Evolutionary conservation across 257 asterid genomes (phyloP).

Genomic region (Agastache rugosa): DNA sequence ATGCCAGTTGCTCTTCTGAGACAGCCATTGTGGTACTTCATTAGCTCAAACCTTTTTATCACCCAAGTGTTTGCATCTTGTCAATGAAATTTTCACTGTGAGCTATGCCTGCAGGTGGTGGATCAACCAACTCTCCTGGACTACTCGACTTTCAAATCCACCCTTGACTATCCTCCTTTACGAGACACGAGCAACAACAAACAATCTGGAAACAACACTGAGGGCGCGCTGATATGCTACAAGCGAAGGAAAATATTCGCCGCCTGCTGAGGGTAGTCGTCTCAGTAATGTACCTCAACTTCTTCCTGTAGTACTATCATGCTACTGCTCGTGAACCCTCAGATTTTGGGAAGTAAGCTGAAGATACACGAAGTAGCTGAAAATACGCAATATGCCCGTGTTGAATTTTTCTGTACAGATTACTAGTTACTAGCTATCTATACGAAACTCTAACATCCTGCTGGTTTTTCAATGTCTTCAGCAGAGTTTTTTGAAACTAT

Average conservation of each 20-base stretch:
- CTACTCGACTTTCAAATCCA: slow-evolving; percentile 18
- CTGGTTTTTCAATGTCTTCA: slow-evolving; percentile 37
- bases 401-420: slow-evolving; percentile 33
- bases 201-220: slow-evolving; percentile 26
- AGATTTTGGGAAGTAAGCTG: background rate
- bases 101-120: background rate
- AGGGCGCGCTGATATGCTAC: slow-evolving; percentile 42
- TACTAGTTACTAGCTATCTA: slow-evolving; percentile 21
- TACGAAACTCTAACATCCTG: slow-evolving; percentile 27
- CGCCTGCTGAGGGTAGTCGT: slow-evolving; percentile 33
- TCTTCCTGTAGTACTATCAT: slow-evolving; percentile 15
- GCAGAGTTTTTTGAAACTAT: slow-evolving; percentile 28
- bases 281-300: slow-evolving; percentile 16
- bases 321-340: background rate
- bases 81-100: background rate
- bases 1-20: slow-evolving; percentile 33
- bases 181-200: slow-evolving; percentile 7
- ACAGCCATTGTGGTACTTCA: slow-evolving; percentile 39
- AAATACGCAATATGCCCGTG: background rate
- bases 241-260: slow-evolving; percentile 43
- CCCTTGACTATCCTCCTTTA: slow-evolving; percentile 17
- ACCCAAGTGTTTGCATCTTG: background rate
- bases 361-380: slow-evolving; percentile 16
- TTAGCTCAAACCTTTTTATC: slow-evolving; percentile 24
- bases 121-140: slow-evolving; percentile 26